Conservation (phyloP, 108 stramenopile species). For the Discostella stelligeroides region DNA sequence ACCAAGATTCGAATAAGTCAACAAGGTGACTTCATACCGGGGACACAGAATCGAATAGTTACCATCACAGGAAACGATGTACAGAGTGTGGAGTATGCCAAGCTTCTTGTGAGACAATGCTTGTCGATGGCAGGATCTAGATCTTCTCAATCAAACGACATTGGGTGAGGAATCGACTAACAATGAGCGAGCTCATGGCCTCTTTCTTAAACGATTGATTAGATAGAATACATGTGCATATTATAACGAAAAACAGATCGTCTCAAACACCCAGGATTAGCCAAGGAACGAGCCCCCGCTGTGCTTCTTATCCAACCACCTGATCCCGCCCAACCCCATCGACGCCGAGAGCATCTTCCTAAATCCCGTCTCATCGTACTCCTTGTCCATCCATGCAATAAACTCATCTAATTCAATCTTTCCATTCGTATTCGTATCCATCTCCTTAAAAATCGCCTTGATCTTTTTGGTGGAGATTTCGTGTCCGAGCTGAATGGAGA, state of each 20-base stretch:
- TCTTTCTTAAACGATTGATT: too few species aligned
- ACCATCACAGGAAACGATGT: slow-evolving; percentile 72
- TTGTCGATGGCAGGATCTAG: neutral
- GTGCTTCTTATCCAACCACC: slow-evolving; percentile 20
- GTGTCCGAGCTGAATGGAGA: slow-evolving; percentile 39
- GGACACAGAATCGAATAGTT: slow-evolving; percentile 75
- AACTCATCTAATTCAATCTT: slow-evolving; percentile 47
- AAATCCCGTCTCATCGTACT: slow-evolving; percentile 21
- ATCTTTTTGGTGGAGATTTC: slow-evolving; percentile 42
- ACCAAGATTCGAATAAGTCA: slow-evolving; percentile 76
- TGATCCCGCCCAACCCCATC: slow-evolving; percentile 20
- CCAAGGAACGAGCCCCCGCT: slow-evolving; percentile 38
- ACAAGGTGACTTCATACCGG: slow-evolving; percentile 72
- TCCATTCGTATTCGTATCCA: slow-evolving; percentile 45
- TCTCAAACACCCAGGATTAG: slow-evolving; percentile 1
- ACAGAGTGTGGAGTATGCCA: slow-evolving; percentile 61
- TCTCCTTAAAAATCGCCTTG: slow-evolving; percentile 40
- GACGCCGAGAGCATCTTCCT: slow-evolving; percentile 14
- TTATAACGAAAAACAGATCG: neutral
- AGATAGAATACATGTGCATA: neutral
- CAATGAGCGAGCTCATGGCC: too few species aligned
- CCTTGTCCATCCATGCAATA: slow-evolving; percentile 25
- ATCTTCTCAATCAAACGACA: too few species aligned
- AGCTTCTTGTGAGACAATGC: slow-evolving; percentile 64
- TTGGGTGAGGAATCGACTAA: too few species aligned